Evolutionary conservation across 2,329 filamentous ascomycete species (phyloP).

Genomic region (Neofusicoccum kwambonambiense): DNA sequence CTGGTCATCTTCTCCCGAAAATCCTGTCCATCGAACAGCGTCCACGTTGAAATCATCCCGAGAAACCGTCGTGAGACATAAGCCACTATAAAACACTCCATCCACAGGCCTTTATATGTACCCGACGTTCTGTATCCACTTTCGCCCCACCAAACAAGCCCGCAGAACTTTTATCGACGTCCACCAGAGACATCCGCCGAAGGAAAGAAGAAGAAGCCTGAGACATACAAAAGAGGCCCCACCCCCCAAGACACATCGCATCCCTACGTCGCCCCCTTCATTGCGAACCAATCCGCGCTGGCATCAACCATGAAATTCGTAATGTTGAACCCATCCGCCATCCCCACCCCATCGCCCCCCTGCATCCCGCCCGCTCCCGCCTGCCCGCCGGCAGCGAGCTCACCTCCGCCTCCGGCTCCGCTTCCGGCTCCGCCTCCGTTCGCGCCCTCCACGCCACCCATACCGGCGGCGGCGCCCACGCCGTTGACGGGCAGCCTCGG

Average conservation of each 20-base stretch:
- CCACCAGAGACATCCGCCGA: no score
- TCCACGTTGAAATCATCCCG: no score
- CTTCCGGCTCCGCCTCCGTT: neutral
- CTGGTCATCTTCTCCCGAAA: no score
- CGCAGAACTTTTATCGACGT: no score
- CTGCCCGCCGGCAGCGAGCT: slow-evolving; percentile 6
- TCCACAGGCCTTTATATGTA: no score
- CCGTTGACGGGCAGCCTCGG: slow-evolving; percentile 61
- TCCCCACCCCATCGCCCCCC: neutral
- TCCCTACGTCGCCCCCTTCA: slow-evolving; percentile 42
- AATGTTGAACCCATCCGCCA: slow-evolving; percentile 60
- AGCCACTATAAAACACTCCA: no score
- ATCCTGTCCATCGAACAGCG: no score
- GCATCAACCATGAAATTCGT: slow-evolving; percentile 75
- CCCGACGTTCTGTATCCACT: no score
- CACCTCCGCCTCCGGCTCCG: neutral
- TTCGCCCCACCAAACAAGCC: no score
- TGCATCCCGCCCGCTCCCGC: neutral
- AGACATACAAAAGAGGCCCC: neutral
- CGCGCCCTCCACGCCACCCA: neutral
- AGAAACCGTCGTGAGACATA: no score
- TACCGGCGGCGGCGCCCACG: slow-evolving; percentile 24
- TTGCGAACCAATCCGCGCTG: slow-evolving; percentile 70
- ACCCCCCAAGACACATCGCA: no score
- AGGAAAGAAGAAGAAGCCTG: neutral